Percentiles rank a stretch among this genome's conserved stretches.
Evolutionary conservation across 805 yeast species (phyloP).

Genomic region (Alloascoidea africana): DNA sequence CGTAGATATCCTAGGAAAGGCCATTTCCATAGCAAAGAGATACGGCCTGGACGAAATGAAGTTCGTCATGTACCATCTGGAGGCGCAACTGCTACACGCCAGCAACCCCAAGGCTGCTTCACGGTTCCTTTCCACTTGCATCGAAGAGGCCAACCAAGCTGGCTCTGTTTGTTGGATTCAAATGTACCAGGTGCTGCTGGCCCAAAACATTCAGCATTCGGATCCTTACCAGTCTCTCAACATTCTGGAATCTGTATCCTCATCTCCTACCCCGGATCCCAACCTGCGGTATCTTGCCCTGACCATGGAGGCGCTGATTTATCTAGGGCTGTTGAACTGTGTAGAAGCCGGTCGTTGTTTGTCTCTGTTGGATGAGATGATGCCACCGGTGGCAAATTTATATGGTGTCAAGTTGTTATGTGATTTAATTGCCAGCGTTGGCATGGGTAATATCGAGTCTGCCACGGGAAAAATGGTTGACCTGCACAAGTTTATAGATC

Average conservation of each 20-base stretch:
- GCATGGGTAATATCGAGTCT: neutral
- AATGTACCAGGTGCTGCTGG: slow-evolving; percentile 1
- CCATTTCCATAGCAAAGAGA: neutral
- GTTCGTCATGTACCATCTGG: slow-evolving; percentile 1
- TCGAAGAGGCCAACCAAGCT: neutral
- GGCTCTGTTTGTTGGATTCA: neutral
- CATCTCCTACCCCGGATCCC: neutral
- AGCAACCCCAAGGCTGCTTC: slow-evolving; percentile 1
- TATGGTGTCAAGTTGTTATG: neutral
- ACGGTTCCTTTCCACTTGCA: neutral
- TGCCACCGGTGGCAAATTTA: neutral
- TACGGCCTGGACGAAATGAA: neutral
- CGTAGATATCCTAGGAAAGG: neutral
- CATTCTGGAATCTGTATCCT: neutral
- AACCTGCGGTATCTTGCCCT: neutral
- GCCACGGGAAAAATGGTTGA: neutral
- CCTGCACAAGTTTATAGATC: neutral
- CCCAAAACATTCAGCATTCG: neutral
- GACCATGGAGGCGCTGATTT: neutral
- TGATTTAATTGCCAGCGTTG: neutral
- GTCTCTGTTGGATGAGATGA: too few species aligned
- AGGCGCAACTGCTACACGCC: slow-evolving; percentile 1
- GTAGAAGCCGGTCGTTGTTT: too few species aligned
- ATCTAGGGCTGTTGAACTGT: neutral
- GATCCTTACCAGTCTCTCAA: slow-evolving; percentile 1